These are phyloP conservation scores for Climacium dendroides DNA, from an alignment of 225 moss, liverwort and hornwort genomes.

Conservation along the genomic window DNA sequence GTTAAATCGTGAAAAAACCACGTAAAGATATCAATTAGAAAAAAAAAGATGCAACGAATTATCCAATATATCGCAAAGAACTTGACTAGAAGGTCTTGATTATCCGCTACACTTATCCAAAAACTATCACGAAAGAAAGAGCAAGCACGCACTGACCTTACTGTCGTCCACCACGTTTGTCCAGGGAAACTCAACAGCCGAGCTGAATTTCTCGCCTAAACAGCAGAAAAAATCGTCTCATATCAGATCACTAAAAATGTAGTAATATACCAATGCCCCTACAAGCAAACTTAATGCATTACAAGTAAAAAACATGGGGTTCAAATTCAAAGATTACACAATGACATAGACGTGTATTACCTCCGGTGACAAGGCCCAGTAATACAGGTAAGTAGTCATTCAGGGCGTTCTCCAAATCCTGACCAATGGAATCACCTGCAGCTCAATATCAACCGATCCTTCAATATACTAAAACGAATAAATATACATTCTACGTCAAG, in stretches of 20 bases:
- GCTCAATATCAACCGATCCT: neutral
- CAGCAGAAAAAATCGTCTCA: neutral
- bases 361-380: constrained; percentile 33
- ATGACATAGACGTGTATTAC: neutral
- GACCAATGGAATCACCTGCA: constrained; percentile 3
- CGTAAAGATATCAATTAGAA: neutral
- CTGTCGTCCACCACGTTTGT: constrained; percentile 29
- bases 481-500: neutral
- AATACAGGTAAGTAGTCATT: constrained; percentile 26
- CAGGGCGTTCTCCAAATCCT: constrained; percentile 25
- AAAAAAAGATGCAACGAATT: too few species aligned
- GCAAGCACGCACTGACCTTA: neutral
- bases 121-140: neutral
- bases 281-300: neutral
- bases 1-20: neutral
- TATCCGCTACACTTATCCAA: too few species aligned
- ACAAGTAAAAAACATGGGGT: neutral
- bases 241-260: neutral
- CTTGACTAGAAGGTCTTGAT: neutral
- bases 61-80: neutral
- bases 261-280: neutral
- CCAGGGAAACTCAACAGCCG: constrained; percentile 29
- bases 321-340: neutral
- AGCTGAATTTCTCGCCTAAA: constrained; percentile 27
- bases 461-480: neutral